A percentile compares a stretch with the other conserved stretches of the same genome.
Evolutionary conservation across 2,329 filamentous ascomycete species (phyloP).

Genomic region (Scedosporium minutisporum): DNA sequence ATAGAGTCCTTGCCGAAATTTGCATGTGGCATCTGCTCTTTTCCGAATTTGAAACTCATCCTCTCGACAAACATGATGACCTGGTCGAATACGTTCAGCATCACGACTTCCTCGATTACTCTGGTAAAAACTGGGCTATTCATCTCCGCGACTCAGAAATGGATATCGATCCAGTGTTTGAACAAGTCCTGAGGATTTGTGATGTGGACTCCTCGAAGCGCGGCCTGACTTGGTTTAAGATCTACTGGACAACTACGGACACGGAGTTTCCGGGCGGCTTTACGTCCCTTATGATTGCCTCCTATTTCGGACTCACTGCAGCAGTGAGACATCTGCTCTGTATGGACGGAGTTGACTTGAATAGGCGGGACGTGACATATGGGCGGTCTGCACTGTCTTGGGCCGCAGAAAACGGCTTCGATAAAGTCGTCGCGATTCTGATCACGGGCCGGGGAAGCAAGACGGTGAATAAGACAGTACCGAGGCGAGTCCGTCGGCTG

Average conservation of each 20-base stretch:
- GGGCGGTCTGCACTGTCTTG: slow-evolving; percentile 1
- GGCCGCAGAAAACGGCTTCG: background rate
- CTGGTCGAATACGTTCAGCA: background rate
- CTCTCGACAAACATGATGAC: background rate
- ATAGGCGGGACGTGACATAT: background rate
- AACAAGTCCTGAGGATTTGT: background rate
- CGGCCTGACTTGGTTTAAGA: background rate
- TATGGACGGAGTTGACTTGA: background rate
- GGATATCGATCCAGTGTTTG: background rate
- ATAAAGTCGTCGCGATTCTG: background rate
- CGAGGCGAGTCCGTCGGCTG: background rate
- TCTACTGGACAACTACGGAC: background rate
- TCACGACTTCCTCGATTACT: slow-evolving; percentile 10
- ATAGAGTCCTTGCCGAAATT: background rate
- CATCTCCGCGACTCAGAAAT: slow-evolving; percentile 4
- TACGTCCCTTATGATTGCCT: background rate
- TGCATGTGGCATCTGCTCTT: background rate
- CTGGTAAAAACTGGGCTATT: slow-evolving; percentile 9
- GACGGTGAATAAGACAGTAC: background rate
- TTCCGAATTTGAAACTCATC: background rate
- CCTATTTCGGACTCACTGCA: background rate
- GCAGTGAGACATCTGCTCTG: background rate
- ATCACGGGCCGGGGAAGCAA: background rate
- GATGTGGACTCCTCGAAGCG: background rate
- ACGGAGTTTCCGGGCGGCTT: background rate